These are phyloP conservation scores for Stentor roeselii DNA, from an alignment of 73 alveolate species.

Conservation along the genomic window DNA sequence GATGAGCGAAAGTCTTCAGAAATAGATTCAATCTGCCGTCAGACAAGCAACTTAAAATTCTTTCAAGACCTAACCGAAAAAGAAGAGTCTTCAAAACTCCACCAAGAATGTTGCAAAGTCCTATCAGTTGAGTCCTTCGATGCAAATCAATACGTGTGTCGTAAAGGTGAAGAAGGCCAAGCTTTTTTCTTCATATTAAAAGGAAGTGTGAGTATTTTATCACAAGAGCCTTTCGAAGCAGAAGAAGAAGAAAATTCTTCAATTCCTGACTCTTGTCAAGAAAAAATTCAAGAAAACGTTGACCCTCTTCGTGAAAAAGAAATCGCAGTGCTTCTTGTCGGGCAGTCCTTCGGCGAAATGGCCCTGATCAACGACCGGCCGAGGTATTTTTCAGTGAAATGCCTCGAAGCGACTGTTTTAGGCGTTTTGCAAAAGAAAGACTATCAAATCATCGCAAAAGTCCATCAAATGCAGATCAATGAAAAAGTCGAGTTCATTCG, in stretches of 20 bases:
- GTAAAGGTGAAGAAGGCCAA: not conserved
- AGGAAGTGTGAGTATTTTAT: slow-evolving; percentile 1
- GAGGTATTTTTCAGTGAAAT: not conserved
- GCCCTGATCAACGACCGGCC: not conserved
- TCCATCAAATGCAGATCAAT: not conserved
- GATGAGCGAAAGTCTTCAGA: not conserved
- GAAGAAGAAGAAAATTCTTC: no score
- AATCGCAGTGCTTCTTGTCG: not conserved
- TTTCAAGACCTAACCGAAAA: slow-evolving; percentile 20
- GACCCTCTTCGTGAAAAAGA: not conserved
- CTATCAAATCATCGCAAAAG: not conserved
- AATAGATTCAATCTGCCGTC: not conserved
- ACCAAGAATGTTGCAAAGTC: not conserved
- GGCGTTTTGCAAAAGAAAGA: slow-evolving; percentile 17
- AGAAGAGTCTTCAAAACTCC: not conserved
- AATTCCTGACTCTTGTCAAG: no score
- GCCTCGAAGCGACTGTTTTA: not conserved
- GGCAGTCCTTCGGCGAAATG: not conserved
- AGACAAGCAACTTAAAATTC: not conserved
- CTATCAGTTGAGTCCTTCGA: not conserved
- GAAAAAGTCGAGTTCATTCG: slow-evolving; percentile 2
- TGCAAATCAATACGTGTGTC: not conserved
- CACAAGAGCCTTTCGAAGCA: no score
- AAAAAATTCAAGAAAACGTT: no score
- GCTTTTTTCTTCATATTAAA: slow-evolving; percentile 10